Evolutionary conservation across 2,329 filamentous ascomycete genomes (phyloP), one percentile per base, ranked within the genome.

Genomic region (Lecanoromycetidae sp.): DNA sequence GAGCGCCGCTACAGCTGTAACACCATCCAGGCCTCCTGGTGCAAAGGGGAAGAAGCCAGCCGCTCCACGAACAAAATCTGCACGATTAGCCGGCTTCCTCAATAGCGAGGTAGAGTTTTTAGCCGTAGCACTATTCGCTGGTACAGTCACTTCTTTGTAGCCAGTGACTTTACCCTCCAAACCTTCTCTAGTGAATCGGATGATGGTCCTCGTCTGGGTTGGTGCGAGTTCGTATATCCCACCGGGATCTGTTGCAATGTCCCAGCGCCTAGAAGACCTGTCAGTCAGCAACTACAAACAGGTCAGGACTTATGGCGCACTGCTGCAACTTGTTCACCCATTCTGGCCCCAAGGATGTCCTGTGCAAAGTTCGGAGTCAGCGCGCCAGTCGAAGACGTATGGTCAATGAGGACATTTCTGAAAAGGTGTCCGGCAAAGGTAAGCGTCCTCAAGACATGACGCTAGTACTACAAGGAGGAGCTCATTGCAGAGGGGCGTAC

Each of bases 31-130:
- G 1, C 91, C 91, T 46, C 88, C 88, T 0, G 90, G 90, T 0
- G 87, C 82, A 65, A 96, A 95, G 0, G 90, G 90, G 50, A 94
- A 93, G 67, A 93, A 95, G 0, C 90, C 90, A 6, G 88, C 87
- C 29, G 84, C 88, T 12, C 91, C 91, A 52, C 90, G 77, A 10
- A 96, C 88, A 63, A 96, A 94, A 41, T 96, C 88, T 25, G 85
- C 86, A 52, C 85, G 77, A 48, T 79, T 81, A 12, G 86, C 90
- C 3, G 90, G 90, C 60, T 93, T 93, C 37, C 91, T 77, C 13
- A 84, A 70, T 33, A 95, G 71, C 4, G 87, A 94, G 0, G 88
- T 96, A 2, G 87, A 95, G 60, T 94, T 94, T 67, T 95, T 98
- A 39, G 87, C 90, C 13, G 85, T 95, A 13, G 84, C 86, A 57